Conservation (phyloP, 2,329 filamentous ascomycete genomes). For the Pseudogymnoascus sp. region DNA sequence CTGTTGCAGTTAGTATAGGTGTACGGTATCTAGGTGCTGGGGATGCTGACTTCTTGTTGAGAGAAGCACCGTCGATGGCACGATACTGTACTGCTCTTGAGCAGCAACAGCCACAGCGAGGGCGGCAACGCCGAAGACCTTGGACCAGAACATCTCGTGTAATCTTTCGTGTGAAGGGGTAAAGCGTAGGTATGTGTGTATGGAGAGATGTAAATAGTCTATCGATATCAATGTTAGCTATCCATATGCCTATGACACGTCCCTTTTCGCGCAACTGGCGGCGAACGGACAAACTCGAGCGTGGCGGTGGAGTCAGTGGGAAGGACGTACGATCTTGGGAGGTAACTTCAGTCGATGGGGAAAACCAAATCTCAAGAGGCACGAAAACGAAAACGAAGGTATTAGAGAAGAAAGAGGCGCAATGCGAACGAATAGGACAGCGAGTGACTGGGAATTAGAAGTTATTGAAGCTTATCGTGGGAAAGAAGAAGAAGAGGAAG, state of each 20-base stretch:
- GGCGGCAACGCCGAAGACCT: slow-evolving; percentile 28
- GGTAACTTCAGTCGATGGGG: background rate
- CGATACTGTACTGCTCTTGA: slow-evolving; percentile 50
- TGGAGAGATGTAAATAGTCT: background rate
- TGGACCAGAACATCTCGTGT: slow-evolving; percentile 44
- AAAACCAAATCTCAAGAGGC: background rate
- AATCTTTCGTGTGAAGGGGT: background rate
- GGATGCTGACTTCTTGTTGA: slow-evolving; percentile 29
- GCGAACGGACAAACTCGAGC: background rate
- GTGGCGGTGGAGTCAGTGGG: background rate
- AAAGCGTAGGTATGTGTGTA: background rate
- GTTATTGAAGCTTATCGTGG: background rate
- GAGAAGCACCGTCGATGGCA: slow-evolving; percentile 50
- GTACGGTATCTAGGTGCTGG: background rate
- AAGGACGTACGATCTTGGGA: background rate
- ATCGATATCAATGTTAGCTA: background rate
- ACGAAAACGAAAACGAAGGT: background rate
- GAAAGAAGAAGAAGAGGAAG: slow-evolving; percentile 3
- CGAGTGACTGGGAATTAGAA: background rate
- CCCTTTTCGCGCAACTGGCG: background rate
- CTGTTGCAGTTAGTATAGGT: slow-evolving; percentile 29
- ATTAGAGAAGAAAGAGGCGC: slow-evolving; percentile 1
- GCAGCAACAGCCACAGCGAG: slow-evolving; percentile 47
- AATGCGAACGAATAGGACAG: background rate
- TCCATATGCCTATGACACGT: background rate